phyloP scores from a whole-genome alignment of 2,329 filamentous ascomycete genomes.

The Calonectria hawksworthii region DNA sequence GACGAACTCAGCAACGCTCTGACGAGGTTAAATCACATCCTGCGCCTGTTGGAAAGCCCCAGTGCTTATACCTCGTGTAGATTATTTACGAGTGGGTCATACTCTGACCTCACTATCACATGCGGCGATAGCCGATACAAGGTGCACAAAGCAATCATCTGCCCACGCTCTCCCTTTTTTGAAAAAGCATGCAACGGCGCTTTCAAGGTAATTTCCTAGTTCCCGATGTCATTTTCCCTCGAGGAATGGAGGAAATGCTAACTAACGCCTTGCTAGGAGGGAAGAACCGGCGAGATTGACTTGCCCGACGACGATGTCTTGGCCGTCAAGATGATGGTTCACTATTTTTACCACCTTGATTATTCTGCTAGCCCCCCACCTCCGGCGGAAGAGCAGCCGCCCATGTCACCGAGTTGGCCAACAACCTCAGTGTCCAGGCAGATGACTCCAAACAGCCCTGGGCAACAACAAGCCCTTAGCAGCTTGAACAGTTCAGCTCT shows the following conservation, averaged over 20 bases:
- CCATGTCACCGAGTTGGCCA: not conserved
- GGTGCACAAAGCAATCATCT: constrained; percentile 28
- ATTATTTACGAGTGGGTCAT: constrained; percentile 14
- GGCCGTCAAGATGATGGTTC: constrained; percentile 20
- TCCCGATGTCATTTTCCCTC: not conserved
- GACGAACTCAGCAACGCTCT: constrained; percentile 12
- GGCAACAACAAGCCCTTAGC: not conserved
- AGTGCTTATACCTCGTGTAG: not conserved
- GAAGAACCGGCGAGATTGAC: not conserved
- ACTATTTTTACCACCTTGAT: constrained; percentile 15
- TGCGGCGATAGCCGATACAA: constrained; percentile 11
- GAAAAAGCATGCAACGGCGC: not conserved
- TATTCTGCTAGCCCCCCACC: not conserved
- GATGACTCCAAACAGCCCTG: not conserved
- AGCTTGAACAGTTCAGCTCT: too few relatives aligned
- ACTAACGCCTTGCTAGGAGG: constrained; percentile 17
- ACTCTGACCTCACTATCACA: constrained; percentile 22
- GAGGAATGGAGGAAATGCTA: not conserved
- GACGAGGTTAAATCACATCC: not conserved
- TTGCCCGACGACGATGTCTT: constrained; percentile 17
- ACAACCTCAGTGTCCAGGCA: not conserved
- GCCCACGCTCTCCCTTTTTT: constrained; percentile 27
- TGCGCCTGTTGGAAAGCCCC: not conserved
- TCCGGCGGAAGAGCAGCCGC: not conserved
- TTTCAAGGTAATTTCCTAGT: constrained; percentile 3